phyloP scores from a whole-genome alignment of 2,329 filamentous ascomycete species.

The Apiospora koreana region DNA sequence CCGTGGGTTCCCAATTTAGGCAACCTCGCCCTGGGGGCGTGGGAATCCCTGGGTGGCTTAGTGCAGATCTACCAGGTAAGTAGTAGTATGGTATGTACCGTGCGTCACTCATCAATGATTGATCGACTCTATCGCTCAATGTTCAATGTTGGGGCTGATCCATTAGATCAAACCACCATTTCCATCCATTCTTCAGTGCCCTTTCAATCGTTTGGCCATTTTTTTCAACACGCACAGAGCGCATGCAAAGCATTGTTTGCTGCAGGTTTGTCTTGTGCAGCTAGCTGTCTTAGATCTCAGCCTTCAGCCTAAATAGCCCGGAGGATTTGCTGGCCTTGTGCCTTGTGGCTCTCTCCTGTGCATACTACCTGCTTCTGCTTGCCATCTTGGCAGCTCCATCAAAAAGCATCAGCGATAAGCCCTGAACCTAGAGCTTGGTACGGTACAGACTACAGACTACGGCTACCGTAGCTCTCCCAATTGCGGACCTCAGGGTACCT shows the following conservation, averaged over 20 bases:
- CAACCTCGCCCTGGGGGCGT: neutral
- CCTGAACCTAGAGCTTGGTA: constrained; percentile 1
- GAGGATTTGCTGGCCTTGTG: neutral
- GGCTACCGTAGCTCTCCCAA: neutral
- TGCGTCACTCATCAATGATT: constrained; percentile 7
- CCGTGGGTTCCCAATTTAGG: neutral
- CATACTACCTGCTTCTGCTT: neutral
- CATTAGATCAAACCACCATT: too few relatives aligned
- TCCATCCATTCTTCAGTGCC: neutral
- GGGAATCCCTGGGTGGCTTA: neutral
- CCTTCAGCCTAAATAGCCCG: neutral
- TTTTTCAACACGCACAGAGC: neutral
- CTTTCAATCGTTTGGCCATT: neutral
- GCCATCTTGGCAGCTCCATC: constrained; percentile 6
- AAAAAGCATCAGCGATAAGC: constrained; percentile 5
- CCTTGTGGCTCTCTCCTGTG: neutral
- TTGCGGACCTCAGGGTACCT: constrained; percentile 9
- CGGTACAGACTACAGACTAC: neutral
- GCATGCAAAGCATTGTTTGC: neutral
- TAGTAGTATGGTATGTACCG: too few relatives aligned
- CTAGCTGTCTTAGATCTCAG: neutral
- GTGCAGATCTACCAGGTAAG: constrained; percentile 8
- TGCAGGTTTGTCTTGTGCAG: neutral
- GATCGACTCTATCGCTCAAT: too few relatives aligned
- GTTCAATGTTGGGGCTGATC: neutral